These are phyloP conservation scores for Ustilago xerochloae DNA, from an alignment of 1,284 basidiomycete species.

Conservation along the genomic window DNA sequence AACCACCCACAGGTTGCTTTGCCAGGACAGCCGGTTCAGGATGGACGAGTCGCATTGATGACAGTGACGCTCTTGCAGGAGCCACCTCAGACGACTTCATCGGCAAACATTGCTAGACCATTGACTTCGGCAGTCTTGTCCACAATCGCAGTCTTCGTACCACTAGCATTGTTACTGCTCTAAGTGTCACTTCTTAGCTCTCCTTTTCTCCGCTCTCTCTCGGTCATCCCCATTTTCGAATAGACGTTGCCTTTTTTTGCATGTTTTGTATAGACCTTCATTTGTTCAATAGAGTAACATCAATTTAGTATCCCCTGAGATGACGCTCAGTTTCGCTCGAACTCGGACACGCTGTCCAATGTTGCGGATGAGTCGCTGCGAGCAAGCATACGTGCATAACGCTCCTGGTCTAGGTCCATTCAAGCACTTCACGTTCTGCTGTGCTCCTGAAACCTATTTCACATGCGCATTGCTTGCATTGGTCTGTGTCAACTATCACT, in stretches of 20 bases:
- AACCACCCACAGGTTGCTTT: conserved; percentile 76
- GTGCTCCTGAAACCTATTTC: no score
- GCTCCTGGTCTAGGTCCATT: no score
- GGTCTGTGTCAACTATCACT: background rate
- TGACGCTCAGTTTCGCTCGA: no score
- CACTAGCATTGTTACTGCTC: background rate
- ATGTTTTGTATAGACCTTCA: background rate
- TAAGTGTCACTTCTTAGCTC: background rate
- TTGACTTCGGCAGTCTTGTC: no score
- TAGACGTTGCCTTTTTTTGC: background rate
- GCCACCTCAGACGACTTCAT: background rate
- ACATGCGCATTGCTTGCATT: no score
- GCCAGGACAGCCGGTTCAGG: conserved; percentile 76
- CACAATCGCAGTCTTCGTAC: background rate
- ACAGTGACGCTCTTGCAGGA: conserved; percentile 72
- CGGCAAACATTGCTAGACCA: background rate
- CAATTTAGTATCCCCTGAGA: background rate
- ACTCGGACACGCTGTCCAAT: no score
- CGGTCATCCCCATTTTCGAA: background rate
- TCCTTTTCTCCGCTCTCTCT: background rate
- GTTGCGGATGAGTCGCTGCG: no score
- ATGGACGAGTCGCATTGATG: conserved; percentile 86
- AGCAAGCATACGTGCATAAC: no score
- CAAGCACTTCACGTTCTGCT: no score
- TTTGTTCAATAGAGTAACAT: background rate